Evolutionary conservation across 2,329 filamentous ascomycete genomes (phyloP).

Genomic region (Celoporthe dispersa): DNA sequence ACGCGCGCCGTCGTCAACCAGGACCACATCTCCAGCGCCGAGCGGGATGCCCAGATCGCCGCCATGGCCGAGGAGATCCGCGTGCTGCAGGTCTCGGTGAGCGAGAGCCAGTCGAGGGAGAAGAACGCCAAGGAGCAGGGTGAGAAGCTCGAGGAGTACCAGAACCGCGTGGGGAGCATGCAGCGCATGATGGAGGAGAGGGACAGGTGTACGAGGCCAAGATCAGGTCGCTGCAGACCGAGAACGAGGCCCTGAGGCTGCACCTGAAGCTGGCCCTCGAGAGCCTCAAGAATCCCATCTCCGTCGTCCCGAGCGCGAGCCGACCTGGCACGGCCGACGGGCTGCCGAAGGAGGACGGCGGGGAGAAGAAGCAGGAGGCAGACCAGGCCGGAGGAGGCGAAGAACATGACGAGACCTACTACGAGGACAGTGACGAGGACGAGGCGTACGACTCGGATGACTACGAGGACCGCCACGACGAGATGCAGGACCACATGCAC

Average conservation of each 20-base stretch:
- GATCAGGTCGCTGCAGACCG: slow-evolving; percentile 84
- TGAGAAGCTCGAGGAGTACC: slow-evolving; percentile 91
- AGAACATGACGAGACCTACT: slow-evolving; percentile 41
- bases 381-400: neutral
- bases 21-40: slow-evolving; percentile 87
- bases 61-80: slow-evolving; percentile 97
- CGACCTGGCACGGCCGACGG: slow-evolving; percentile 39
- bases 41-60: slow-evolving; percentile 90
- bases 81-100: slow-evolving; percentile 75
- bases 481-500: slow-evolving; percentile 85
- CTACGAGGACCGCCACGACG: slow-evolving; percentile 58
- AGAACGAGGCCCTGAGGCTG: slow-evolving; percentile 87
- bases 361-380: slow-evolving; percentile 28
- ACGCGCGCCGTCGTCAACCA: slow-evolving; percentile 95
- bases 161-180: slow-evolving; percentile 85
- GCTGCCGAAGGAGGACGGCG: slow-evolving; percentile 31
- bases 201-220: slow-evolving; percentile 88
- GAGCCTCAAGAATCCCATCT: slow-evolving; percentile 90
- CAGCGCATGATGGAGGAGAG: slow-evolving; percentile 96
- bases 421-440: slow-evolving; percentile 62
- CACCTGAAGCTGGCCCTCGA: slow-evolving; percentile 87
- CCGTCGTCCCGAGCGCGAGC: slow-evolving; percentile 52
- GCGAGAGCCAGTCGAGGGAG: slow-evolving; percentile 68
- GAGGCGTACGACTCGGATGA: slow-evolving; percentile 56
- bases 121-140: slow-evolving; percentile 78